These are phyloP conservation scores for Lithospermum erythrorhizon DNA, from an alignment of 257 asterid species.

Conservation along the genomic window DNA sequence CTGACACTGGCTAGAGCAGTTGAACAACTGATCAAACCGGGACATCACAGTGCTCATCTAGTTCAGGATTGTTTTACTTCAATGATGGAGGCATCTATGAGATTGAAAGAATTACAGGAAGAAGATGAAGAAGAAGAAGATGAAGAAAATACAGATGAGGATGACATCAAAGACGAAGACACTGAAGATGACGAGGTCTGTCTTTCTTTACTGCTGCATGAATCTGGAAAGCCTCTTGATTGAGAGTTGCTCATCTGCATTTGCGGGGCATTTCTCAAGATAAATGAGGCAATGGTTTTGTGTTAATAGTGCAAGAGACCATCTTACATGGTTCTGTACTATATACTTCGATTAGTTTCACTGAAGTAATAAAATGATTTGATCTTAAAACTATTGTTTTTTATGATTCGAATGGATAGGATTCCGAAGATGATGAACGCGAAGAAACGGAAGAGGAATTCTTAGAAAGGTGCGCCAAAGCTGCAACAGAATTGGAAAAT, in stretches of 20 bases:
- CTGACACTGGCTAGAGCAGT: constrained; percentile 24
- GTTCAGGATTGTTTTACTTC: constrained; percentile 20
- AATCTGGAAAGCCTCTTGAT: neutral
- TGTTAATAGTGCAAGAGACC: neutral
- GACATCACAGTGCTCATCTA: constrained; percentile 8
- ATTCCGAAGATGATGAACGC: constrained; percentile 28
- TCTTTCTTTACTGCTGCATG: neutral
- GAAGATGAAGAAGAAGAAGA: constrained; percentile 24
- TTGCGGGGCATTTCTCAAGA: neutral
- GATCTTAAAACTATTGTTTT: too few relatives aligned
- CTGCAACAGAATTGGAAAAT: constrained; percentile 26
- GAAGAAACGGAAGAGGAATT: constrained; percentile 41
- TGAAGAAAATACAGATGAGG: constrained; percentile 15
- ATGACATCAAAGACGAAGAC: constrained; percentile 18
- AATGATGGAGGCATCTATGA: constrained; percentile 23
- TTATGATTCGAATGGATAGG: constrained; percentile 12
- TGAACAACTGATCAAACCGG: constrained; percentile 16
- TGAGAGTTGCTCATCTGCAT: neutral
- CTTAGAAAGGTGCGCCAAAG: constrained; percentile 29
- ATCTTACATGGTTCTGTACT: neutral
- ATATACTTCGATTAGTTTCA: too few relatives aligned
- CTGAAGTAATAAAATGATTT: too few relatives aligned
- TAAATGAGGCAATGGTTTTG: neutral
- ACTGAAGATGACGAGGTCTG: constrained; percentile 16
- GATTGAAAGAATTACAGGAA: constrained; percentile 20